Evolutionary conservation across 345 rosid species (phyloP).

Genomic region (Sonneratia caseolaris): DNA sequence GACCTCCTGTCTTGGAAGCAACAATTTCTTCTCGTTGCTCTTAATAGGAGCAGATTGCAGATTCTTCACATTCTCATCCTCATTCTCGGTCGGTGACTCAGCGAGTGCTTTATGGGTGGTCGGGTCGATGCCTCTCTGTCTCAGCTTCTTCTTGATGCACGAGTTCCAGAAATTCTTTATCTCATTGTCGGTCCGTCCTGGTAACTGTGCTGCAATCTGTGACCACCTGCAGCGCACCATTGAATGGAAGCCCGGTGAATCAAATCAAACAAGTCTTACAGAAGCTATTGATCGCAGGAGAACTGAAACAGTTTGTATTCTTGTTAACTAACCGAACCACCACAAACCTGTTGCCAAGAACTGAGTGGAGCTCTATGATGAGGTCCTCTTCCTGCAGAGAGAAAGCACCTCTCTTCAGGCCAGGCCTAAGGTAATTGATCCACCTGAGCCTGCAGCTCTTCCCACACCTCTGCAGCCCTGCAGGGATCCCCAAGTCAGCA

Average conservation of each 20-base stretch:
- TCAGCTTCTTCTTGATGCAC: constrained; percentile 59
- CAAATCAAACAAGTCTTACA: background rate
- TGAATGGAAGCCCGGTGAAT: background rate
- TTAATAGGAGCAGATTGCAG: background rate
- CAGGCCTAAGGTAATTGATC: constrained; percentile 85
- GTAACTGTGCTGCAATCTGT: constrained; percentile 57
- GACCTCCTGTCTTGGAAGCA: background rate
- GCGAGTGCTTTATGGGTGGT: constrained; percentile 57
- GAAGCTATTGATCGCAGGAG: too few species aligned
- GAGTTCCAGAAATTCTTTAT: constrained; percentile 70
- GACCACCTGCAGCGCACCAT: constrained; percentile 41
- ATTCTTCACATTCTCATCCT: constrained; percentile 9
- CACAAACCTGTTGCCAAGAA: constrained; percentile 59
- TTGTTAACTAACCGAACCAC: background rate
- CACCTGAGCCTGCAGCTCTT: constrained; percentile 79
- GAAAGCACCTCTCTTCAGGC: constrained; percentile 82
- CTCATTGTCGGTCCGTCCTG: constrained; percentile 62
- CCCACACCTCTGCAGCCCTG: constrained; percentile 76
- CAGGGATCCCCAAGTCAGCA: background rate
- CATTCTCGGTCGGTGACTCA: constrained; percentile 29
- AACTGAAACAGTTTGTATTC: background rate
- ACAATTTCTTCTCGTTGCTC: constrained; percentile 3
- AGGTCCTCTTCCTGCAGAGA: constrained; percentile 64
- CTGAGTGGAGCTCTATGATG: constrained; percentile 65
- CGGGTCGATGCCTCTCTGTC: constrained; percentile 56